A percentile compares a stretch with the other conserved stretches of the same genome.
These are phyloP conservation scores for Sesbania bispinosa DNA, from an alignment of 306 rosid genomes.

Conservation along the genomic window DNA sequence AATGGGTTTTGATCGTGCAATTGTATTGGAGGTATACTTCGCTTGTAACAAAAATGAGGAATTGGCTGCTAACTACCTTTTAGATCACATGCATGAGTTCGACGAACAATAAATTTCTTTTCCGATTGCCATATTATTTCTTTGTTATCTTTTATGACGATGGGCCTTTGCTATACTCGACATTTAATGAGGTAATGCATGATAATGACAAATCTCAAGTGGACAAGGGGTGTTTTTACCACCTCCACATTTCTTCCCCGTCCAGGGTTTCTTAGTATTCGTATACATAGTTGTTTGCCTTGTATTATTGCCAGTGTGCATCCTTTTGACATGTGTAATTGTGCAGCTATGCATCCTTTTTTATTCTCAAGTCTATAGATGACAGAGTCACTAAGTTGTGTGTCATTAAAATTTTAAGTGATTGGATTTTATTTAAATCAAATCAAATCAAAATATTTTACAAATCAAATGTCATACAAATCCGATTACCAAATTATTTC, in stretches of 20 bases:
- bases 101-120: constrained; percentile 46
- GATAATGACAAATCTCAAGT: constrained; percentile 26
- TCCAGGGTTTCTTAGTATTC: constrained; percentile 20
- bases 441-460: too few relatives aligned
- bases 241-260: constrained; percentile 1
- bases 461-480: too few relatives aligned
- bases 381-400: background rate
- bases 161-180: constrained; percentile 21
- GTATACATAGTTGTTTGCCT: constrained; percentile 23
- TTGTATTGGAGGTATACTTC: constrained; percentile 73
- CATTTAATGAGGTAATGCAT: constrained; percentile 31
- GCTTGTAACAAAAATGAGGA: constrained; percentile 91
- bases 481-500: too few relatives aligned
- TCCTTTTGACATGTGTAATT: background rate
- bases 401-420: background rate
- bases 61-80: constrained; percentile 81
- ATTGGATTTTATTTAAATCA: too few relatives aligned
- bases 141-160: background rate
- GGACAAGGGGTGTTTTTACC: constrained; percentile 27
- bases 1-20: constrained; percentile 74
- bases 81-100: constrained; percentile 80
- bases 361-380: background rate
- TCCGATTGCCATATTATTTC: constrained; percentile 4
- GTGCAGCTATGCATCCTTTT: background rate
- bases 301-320: constrained; percentile 2